Percentiles rank a stretch among this genome's conserved stretches.
These are phyloP conservation scores for Talaromyces piceae DNA, from an alignment of 2,329 filamentous ascomycete species.

Conservation along the genomic window DNA sequence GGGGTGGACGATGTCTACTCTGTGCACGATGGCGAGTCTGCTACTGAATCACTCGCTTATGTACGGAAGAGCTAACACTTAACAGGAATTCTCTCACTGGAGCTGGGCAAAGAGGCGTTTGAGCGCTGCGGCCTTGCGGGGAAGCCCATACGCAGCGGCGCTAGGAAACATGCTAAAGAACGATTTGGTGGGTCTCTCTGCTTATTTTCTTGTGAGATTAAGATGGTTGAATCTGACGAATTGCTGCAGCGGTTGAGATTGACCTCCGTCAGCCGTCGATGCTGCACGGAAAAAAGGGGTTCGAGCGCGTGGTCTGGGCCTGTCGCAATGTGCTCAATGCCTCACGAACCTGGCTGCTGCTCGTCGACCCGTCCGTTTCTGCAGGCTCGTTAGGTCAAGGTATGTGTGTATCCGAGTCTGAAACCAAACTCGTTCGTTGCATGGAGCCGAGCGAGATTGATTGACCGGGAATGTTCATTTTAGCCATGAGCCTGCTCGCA, in stretches of 20 bases:
- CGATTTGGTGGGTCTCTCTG: conserved; percentile 64
- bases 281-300: conserved; percentile 75
- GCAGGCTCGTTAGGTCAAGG: conserved; percentile 30
- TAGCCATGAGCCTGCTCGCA: conserved; percentile 28
- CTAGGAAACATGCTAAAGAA: conserved; percentile 58
- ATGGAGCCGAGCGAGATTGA: background rate
- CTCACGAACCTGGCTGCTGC: conserved; percentile 64
- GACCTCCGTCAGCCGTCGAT: conserved; percentile 69
- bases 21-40: conserved; percentile 55
- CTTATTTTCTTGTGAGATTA: conserved; percentile 7
- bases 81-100: conserved; percentile 63
- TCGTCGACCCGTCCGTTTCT: conserved; percentile 48
- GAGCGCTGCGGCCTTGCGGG: conserved; percentile 76
- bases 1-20: conserved; percentile 66
- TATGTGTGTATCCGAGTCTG: too few relatives aligned
- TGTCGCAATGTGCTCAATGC: conserved; percentile 67
- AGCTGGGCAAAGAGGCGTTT: conserved; percentile 73
- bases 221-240: conserved; percentile 7
- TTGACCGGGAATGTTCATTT: conserved; percentile 2
- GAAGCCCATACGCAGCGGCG: conserved; percentile 52
- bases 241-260: conserved; percentile 60
- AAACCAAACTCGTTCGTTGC: too few relatives aligned
- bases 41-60: too few relatives aligned
- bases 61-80: background rate
- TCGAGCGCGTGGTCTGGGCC: conserved; percentile 69